These are phyloP conservation scores for Atkinsonella texensis DNA, from an alignment of 2,329 filamentous ascomycete genomes.

Conservation along the genomic window DNA sequence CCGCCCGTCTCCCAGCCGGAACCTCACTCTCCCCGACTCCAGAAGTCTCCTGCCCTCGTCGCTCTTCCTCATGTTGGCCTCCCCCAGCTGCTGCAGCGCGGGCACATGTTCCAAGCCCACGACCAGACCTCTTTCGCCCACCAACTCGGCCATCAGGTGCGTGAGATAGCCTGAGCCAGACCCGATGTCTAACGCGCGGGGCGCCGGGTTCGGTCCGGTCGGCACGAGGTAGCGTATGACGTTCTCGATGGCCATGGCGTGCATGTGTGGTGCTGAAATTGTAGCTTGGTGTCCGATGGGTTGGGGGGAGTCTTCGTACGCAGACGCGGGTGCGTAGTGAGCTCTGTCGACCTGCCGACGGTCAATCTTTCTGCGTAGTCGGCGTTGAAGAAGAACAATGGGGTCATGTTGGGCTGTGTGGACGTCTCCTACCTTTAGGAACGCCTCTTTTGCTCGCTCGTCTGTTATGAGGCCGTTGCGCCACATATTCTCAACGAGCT, in stretches of 20 bases:
- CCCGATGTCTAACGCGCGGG: slow-evolving; percentile 60
- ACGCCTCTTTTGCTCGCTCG: slow-evolving; percentile 62
- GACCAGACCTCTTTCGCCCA: slow-evolving; percentile 40
- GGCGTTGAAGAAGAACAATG: not conserved
- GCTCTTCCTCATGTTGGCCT: slow-evolving; percentile 54
- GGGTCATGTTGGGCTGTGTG: too few relatives aligned
- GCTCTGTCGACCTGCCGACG: slow-evolving; percentile 64
- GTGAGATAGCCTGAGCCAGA: slow-evolving; percentile 76
- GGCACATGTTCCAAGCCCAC: slow-evolving; percentile 66
- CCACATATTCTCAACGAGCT: slow-evolving; percentile 68
- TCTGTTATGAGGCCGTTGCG: slow-evolving; percentile 61
- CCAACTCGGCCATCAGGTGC: slow-evolving; percentile 73
- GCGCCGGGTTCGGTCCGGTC: slow-evolving; percentile 19
- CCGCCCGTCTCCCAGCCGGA: slow-evolving; percentile 64
- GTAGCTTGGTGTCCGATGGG: slow-evolving; percentile 43
- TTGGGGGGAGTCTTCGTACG: slow-evolving; percentile 55
- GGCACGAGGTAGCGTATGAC: slow-evolving; percentile 34
- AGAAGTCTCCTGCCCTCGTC: slow-evolving; percentile 47
- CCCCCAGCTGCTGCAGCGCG: slow-evolving; percentile 49
- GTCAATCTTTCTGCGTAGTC: not conserved
- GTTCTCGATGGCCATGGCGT: slow-evolving; percentile 40
- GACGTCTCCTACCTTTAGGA: slow-evolving; percentile 32
- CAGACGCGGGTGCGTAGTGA: slow-evolving; percentile 59
- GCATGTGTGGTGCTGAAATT: slow-evolving; percentile 51
- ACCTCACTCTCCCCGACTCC: slow-evolving; percentile 51